Percentiles rank a stretch among this genome's conserved stretches.
Conservation (phyloP, 208 protist species). For the Herpetomonas samuelpessoai region DNA sequence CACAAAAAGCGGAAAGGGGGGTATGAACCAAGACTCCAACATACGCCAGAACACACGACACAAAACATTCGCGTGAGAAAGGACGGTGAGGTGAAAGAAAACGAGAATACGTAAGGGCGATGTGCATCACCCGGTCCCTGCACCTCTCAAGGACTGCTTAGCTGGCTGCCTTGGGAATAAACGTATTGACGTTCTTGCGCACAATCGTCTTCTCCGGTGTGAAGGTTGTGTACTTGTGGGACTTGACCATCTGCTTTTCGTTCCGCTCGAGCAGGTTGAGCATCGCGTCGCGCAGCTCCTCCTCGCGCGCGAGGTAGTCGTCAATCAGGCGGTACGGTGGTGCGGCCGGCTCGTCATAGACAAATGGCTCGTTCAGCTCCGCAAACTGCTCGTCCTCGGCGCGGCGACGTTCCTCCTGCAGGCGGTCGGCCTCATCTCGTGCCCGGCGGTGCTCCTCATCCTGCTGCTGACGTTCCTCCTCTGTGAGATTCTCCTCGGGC, state of each 20-base stretch:
- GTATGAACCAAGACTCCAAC: no score
- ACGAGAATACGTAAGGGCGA: no score
- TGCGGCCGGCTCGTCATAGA: constrained; percentile 11
- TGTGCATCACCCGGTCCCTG: no score
- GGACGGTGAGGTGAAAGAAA: not conserved
- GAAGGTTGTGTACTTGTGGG: constrained; percentile 30
- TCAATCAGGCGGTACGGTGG: constrained; percentile 63
- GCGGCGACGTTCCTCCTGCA: not conserved
- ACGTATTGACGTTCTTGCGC: constrained; percentile 13
- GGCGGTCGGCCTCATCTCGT: no score
- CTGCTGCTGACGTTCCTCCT: no score
- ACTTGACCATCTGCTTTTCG: constrained; percentile 20
- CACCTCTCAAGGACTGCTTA: not conserved
- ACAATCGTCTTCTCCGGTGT: constrained; percentile 13
- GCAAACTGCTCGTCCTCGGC: not conserved
- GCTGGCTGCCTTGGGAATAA: not conserved
- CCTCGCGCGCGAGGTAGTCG: constrained; percentile 52
- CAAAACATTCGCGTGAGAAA: no score
- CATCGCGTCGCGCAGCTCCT: constrained; percentile 23
- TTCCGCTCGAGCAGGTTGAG: constrained; percentile 46
- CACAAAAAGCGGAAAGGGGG: no score
- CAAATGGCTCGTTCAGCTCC: constrained; percentile 3
- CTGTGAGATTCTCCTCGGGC: no score
- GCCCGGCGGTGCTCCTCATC: no score
- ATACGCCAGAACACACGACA: no score